Base-by-base conservation (phyloP, 2,329 filamentous ascomycete genomes). In the Botrytis pseudocinerea region DNA sequence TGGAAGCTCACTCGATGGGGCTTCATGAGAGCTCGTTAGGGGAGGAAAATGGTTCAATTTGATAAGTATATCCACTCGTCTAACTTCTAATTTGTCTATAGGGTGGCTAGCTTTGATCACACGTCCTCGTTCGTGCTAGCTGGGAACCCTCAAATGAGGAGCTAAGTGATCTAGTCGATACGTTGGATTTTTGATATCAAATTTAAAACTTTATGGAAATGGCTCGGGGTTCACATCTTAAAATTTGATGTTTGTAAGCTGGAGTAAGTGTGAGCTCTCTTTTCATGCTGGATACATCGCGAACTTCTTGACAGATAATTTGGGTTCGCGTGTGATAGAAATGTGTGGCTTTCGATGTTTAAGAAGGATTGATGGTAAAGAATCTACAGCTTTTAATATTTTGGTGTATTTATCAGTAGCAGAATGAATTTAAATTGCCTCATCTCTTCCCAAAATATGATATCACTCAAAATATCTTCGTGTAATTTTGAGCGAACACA, bases 81-180 rank as follows among this genome's bases (percentile, higher is more conserved):
- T 65, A 64, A 65, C 63, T 65, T n/a, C 44, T 65, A 65, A 65
- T 65, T 65, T 44, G 20, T 48, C 63, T 38, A 48, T 65, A 65
- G 63, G 63, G 63, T 25, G 63, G 63, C 44, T 65, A n/a, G 61
- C 63, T 12, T 48, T 48, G 63, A 65, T 65, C 63, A 65, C 63
- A 65, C 63, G 63, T 65, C 63, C 63, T 35, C 42, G 63, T 65
- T 48, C 63, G 63, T 65, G 63, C 63, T 65, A 48, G 63, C 63
- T 65, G 63, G 63, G 28, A n/a, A 65, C 22, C 42, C 42, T 65
- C 63, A 48, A 48, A 48, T 65, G 63, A 65, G 44, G 28, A 65
- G 63, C 63, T 35, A 44, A 65, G 63, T 65, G 63, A 65, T 65
- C 63, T 35, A 25, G 25, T 48, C 28, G 28, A 48, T 42, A 10